Percentiles rank a stretch among this genome's conserved stretches.
phyloP scores from a whole-genome alignment of 176 grass and related monocot genomes.

The Eremochloa ophiuroides region DNA sequence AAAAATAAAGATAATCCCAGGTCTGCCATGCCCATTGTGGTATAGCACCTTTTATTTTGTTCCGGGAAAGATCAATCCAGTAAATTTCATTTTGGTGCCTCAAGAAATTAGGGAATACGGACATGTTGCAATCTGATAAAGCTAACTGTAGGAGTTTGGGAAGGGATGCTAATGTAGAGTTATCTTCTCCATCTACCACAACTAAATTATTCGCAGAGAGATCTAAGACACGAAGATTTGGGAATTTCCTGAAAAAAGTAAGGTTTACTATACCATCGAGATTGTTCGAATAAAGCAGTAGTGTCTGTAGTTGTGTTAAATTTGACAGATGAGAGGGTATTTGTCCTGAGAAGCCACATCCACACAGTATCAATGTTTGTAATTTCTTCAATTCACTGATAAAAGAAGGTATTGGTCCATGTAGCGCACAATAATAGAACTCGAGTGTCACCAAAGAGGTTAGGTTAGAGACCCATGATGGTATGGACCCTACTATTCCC shows the following conservation, averaged over 20 bases:
- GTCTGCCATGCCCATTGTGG: constrained; percentile 39
- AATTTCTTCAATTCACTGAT: constrained; percentile 19
- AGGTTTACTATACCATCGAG: too few species aligned
- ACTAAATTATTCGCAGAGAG: background rate
- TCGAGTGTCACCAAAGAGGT: background rate
- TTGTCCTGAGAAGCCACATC: background rate
- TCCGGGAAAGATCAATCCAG: constrained; percentile 47
- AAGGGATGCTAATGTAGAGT: background rate
- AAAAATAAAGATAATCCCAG: too few species aligned
- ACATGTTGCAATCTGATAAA: constrained; percentile 43
- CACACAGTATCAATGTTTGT: background rate
- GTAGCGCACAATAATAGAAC: constrained; percentile 1
- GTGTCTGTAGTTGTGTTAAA: too few species aligned
- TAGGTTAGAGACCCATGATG: background rate
- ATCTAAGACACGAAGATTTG: too few species aligned
- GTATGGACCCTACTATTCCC: background rate
- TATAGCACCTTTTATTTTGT: constrained; percentile 37
- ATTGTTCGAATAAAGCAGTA: too few species aligned
- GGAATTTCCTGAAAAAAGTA: too few species aligned
- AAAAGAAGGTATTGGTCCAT: constrained; percentile 23
- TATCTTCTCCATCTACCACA: constrained; percentile 22
- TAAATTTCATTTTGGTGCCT: background rate
- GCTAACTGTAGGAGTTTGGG: constrained; percentile 18
- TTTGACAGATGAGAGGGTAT: too few species aligned
- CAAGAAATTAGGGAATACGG: constrained; percentile 32